Conservation (phyloP, 1,284 basidiomycete genomes). For the Boletus subluridellus region DNA sequence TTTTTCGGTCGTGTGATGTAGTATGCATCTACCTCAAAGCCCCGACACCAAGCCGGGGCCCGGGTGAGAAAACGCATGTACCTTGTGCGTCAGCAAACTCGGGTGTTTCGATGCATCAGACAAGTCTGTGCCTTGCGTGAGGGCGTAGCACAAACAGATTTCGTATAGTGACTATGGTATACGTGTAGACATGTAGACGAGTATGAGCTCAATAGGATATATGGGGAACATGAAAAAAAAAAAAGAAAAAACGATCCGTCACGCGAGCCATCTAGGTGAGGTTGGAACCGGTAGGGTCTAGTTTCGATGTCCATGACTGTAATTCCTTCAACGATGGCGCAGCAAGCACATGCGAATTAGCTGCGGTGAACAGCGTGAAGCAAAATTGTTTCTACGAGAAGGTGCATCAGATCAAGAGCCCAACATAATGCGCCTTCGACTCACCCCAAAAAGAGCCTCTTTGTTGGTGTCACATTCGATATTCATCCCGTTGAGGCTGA, state of each 20-base stretch:
- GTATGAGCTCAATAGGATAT: slow-evolving; percentile 24
- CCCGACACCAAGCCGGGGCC: not conserved
- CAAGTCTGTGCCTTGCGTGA: not conserved
- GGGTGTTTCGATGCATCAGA: slow-evolving; percentile 6
- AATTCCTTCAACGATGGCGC: slow-evolving; percentile 78
- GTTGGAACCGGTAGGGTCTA: slow-evolving; percentile 68
- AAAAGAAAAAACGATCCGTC: slow-evolving; percentile 7
- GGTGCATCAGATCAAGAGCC: slow-evolving; percentile 10
- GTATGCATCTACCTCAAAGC: not conserved
- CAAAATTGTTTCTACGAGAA: slow-evolving; percentile 69
- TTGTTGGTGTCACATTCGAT: slow-evolving; percentile 86
- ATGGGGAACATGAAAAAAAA: slow-evolving; percentile 1
- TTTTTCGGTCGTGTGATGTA: not conserved
- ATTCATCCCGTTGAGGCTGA: slow-evolving; percentile 82
- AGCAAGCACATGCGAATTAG: slow-evolving; percentile 85
- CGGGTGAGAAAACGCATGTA: too few species aligned
- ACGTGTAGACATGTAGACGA: slow-evolving; percentile 21
- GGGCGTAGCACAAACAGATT: slow-evolving; percentile 17
- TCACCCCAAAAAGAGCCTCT: slow-evolving; percentile 79
- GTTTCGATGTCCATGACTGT: slow-evolving; percentile 75
- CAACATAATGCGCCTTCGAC: slow-evolving; percentile 28
- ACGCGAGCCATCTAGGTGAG: slow-evolving; percentile 35
- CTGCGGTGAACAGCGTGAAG: slow-evolving; percentile 85
- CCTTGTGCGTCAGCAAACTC: not conserved
- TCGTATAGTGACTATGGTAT: slow-evolving; percentile 28